phyloP scores from a whole-genome alignment of 257 asterid genomes.

The Solanum phureja region DNA sequence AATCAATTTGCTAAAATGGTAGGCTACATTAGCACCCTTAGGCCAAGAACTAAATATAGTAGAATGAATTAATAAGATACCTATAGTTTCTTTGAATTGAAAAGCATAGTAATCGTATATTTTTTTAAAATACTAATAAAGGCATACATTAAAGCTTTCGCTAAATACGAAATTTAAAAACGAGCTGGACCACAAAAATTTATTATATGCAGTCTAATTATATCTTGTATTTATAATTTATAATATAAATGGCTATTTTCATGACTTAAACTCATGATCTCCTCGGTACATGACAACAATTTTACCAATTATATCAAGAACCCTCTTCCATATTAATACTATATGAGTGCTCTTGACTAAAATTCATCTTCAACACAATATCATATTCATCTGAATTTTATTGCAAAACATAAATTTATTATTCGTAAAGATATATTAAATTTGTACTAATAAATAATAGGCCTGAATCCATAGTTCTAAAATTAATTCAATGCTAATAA shows the following conservation, averaged over 20 bases:
- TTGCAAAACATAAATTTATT: background rate
- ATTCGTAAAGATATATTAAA: background rate
- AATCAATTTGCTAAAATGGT: background rate
- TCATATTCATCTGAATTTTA: background rate
- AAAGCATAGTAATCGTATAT: background rate
- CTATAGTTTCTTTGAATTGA: background rate
- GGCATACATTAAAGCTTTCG: no score
- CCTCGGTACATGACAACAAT: background rate
- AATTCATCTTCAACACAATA: background rate
- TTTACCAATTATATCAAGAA: background rate
- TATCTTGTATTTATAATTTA: background rate
- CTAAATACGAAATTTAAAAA: accelerated
- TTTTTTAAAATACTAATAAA: no score
- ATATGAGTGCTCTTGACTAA: background rate
- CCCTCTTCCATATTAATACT: background rate
- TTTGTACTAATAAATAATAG: background rate
- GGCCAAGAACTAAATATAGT: background rate
- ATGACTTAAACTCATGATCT: background rate
- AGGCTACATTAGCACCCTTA: background rate
- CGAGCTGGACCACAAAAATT: accelerated
- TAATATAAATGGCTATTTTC: background rate
- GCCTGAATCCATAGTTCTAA: background rate
- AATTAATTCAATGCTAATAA: background rate
- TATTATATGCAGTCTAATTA: background rate
- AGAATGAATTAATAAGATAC: background rate